Conservation (phyloP, 2,329 filamentous ascomycete species). For the Hypocrella siamensis region DNA sequence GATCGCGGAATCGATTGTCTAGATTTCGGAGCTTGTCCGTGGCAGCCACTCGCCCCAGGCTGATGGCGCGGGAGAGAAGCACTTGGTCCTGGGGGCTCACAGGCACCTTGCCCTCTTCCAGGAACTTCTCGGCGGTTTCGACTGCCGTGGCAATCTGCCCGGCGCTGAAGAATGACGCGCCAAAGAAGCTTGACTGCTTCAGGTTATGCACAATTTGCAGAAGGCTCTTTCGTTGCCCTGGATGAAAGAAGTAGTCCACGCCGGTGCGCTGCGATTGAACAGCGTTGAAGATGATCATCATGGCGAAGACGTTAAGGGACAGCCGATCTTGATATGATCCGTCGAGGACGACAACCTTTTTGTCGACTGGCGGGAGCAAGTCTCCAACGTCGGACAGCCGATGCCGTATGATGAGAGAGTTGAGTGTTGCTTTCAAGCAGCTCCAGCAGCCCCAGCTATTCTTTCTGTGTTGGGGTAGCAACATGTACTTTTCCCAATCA, state of each 20-base stretch:
- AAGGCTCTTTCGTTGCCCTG: conserved; percentile 51
- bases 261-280: conserved; percentile 77
- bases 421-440: conserved; percentile 54
- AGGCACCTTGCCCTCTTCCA: conserved; percentile 42
- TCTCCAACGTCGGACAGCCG: conserved; percentile 51
- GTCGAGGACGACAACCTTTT: conserved; percentile 57
- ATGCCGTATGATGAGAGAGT: conserved; percentile 71
- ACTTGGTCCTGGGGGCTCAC: conserved; percentile 45
- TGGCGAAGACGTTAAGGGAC: conserved; percentile 69
- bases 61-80: conserved; percentile 49
- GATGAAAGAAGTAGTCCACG: conserved; percentile 79
- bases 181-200: conserved; percentile 72
- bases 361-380: conserved; percentile 56
- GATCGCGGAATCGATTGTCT: conserved; percentile 57
- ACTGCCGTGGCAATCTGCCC: conserved; percentile 48
- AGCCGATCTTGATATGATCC: conserved; percentile 76
- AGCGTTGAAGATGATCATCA: conserved; percentile 72
- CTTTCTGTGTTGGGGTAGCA: conserved; percentile 35
- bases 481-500: conserved; percentile 60
- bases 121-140: conserved; percentile 50
- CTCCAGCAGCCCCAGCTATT: conserved; percentile 40
- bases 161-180: conserved; percentile 57
- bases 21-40: conserved; percentile 46
- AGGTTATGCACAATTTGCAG: conserved; percentile 60
- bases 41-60: conserved; percentile 43